Conservation (phyloP, 345 rosid genomes). For the Populus simonii region DNA sequence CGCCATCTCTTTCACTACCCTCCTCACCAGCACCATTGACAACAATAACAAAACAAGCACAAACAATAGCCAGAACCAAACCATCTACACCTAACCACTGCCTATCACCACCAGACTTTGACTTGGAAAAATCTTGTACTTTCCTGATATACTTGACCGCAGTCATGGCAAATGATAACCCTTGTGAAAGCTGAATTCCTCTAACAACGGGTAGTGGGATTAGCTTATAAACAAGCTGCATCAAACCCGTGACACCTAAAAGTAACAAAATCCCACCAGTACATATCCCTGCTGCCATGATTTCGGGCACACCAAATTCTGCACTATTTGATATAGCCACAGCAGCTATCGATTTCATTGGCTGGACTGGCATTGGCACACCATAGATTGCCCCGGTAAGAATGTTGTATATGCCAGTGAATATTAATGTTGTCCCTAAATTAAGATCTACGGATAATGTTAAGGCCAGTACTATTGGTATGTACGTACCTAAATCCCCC, state of each 20-base stretch:
- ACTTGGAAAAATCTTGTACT: slow-evolving; percentile 58
- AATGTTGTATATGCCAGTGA: slow-evolving; percentile 69
- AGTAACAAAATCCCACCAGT: slow-evolving; percentile 64
- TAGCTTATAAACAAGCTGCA: slow-evolving; percentile 58
- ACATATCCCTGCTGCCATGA: slow-evolving; percentile 72
- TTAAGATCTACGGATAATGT: slow-evolving; percentile 74
- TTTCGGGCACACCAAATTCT: slow-evolving; percentile 65
- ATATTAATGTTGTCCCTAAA: slow-evolving; percentile 72
- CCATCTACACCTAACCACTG: slow-evolving; percentile 82
- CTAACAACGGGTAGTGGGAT: slow-evolving; percentile 70
- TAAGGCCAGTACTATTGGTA: slow-evolving; percentile 77
- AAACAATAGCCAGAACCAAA: slow-evolving; percentile 57
- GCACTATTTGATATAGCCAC: slow-evolving; percentile 52
- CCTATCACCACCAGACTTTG: slow-evolving; percentile 53
- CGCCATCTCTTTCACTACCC: slow-evolving; percentile 17
- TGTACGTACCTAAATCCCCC: slow-evolving; percentile 88
- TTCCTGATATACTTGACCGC: slow-evolving; percentile 69
- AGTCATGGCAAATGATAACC: slow-evolving; percentile 70
- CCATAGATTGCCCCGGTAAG: slow-evolving; percentile 72
- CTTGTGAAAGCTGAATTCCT: slow-evolving; percentile 85
- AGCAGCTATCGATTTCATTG: slow-evolving; percentile 81
- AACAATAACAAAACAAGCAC: slow-evolving; percentile 56
- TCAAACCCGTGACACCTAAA: slow-evolving; percentile 70
- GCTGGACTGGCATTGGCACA: slow-evolving; percentile 93
- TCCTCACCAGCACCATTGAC: slow-evolving; percentile 65